Conservation (phyloP, 306 rosid species). For the Parietaria judaica region DNA sequence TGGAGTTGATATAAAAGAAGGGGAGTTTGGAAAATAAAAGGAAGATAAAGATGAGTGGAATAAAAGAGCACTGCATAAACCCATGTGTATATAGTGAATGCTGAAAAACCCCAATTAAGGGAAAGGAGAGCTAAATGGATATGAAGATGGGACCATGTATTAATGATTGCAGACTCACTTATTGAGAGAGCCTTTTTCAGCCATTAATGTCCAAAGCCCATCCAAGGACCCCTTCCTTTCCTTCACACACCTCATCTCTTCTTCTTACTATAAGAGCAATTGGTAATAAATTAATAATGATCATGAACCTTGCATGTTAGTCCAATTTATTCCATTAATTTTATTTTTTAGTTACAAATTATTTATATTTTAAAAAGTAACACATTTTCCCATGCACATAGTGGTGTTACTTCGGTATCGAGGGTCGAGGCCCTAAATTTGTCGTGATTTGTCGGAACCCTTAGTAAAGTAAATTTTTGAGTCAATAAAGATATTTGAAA, state of each 20-base stretch:
- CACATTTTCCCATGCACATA: too few species aligned
- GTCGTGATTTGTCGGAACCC: too few species aligned
- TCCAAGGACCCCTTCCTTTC: not conserved
- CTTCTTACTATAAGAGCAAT: not conserved
- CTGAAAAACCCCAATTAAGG: slow-evolving; percentile 9
- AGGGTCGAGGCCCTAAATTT: too few species aligned
- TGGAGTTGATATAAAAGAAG: not conserved
- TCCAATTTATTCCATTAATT: too few species aligned
- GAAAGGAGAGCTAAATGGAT: slow-evolving; percentile 12
- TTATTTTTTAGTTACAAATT: too few species aligned
- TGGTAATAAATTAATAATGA: too few species aligned
- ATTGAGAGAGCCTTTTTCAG: slow-evolving; percentile 1
- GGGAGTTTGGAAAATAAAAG: not conserved
- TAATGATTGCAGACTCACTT: slow-evolving; percentile 14
- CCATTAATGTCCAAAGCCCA: slow-evolving; percentile 12
- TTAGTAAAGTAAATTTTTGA: too few species aligned
- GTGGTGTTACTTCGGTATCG: too few species aligned
- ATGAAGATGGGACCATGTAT: slow-evolving; percentile 13
- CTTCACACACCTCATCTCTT: not conserved
- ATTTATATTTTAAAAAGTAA: too few species aligned
- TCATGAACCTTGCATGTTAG: too few species aligned
- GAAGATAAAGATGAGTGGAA: not conserved
- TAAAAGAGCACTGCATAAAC: slow-evolving; percentile 1
- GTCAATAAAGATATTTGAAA: too few species aligned
- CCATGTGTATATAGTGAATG: slow-evolving; percentile 14